These are phyloP conservation scores for Cystobasidiopsis lactophilus DNA, from an alignment of 768 basidiomycete genomes.

Conservation along the genomic window DNA sequence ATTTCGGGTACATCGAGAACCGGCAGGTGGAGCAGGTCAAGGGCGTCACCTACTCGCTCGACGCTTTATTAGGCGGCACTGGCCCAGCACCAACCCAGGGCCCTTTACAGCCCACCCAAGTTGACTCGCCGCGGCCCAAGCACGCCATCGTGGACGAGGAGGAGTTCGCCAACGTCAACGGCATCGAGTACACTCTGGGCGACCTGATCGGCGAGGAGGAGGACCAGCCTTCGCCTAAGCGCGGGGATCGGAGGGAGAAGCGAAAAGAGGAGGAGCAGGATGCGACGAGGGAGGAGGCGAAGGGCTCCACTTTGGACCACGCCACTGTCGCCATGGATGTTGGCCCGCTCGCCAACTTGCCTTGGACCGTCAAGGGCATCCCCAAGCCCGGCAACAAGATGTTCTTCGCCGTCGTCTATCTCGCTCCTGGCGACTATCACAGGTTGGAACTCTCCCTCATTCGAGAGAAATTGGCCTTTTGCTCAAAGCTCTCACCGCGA, in stretches of 20 bases:
- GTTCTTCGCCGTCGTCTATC: constrained; percentile 86
- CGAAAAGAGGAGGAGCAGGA: constrained; percentile 2
- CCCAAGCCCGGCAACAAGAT: constrained; percentile 51
- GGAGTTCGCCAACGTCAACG: constrained; percentile 90
- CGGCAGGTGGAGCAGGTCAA: constrained; percentile 85
- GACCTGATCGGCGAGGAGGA: constrained; percentile 46
- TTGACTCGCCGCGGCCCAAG: constrained; percentile 4
- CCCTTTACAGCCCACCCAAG: constrained; percentile 28
- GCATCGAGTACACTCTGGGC: constrained; percentile 83
- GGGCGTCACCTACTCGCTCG: constrained; percentile 87
- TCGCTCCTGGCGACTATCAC: constrained; percentile 96
- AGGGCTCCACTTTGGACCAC: constrained; percentile 5
- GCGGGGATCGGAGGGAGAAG: neutral
- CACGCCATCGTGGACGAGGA: constrained; percentile 41
- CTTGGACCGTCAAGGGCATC: constrained; percentile 18
- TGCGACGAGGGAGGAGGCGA: neutral
- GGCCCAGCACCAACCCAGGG: constrained; percentile 25
- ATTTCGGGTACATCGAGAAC: constrained; percentile 62
- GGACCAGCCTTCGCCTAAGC: constrained; percentile 1
- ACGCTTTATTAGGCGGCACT: constrained; percentile 54
- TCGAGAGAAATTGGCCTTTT: too few relatives aligned
- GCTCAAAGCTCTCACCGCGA: too few relatives aligned
- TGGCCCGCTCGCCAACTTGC: constrained; percentile 1
- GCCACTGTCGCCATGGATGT: constrained; percentile 5
- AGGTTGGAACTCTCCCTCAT: too few relatives aligned